Base-by-base conservation (phyloP, 2,329 filamentous ascomycete genomes). In the Phialemoniopsis sp. region DNA sequence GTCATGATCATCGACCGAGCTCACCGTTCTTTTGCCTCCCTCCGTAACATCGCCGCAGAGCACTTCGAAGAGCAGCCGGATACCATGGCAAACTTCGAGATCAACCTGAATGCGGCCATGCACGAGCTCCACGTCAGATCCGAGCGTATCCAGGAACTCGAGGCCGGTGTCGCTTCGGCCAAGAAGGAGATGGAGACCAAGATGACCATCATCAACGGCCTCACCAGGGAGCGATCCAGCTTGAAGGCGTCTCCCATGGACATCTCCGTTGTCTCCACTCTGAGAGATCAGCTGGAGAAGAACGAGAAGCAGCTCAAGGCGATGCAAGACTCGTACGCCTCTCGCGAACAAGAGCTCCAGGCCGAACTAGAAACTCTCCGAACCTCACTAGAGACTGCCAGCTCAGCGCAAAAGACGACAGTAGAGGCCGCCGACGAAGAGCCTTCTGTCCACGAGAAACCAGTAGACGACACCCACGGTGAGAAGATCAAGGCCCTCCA, bases 181-280 rank as follows among this genome's bases (percentile, higher is more conserved):
- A 93, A 88, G 69, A 95, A 89, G 68, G 93, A 98, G 62, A 95
- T 97, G 85, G 93, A 98, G 57, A 83, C 79, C 46, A 98, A 98
- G 76, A 89, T 91, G 72, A 87, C 88, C 21, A 90, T 98, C 56
- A 97, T 98, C 51, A 88, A 89, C 21, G 93, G 93, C 7, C 72
- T 98, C 46, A 95, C 93, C 4, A 84, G 93, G 39, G 94, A 98
- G 63, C 77, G 94, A 43, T 91, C 89, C 4, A 96, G 89, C 64
- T 75, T 96, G 66, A 89, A 91, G 58, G 77, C 59, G 3, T 85
- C 86, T 17, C 86, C 89, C 8, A 83, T 95, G 56, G 93, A 98
- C 56, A 94, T 96, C 58, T 90, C 88, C 0, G 82, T 96, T 47
- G 84, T 97, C 26, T 85, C 88, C 5, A 85, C 83, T 13, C 79